Percentiles rank a stretch among this genome's conserved stretches.
These are phyloP conservation scores for Chaetomiaceae sp. DNA, from an alignment of 2,329 filamentous ascomycete genomes.

Conservation along the genomic window DNA sequence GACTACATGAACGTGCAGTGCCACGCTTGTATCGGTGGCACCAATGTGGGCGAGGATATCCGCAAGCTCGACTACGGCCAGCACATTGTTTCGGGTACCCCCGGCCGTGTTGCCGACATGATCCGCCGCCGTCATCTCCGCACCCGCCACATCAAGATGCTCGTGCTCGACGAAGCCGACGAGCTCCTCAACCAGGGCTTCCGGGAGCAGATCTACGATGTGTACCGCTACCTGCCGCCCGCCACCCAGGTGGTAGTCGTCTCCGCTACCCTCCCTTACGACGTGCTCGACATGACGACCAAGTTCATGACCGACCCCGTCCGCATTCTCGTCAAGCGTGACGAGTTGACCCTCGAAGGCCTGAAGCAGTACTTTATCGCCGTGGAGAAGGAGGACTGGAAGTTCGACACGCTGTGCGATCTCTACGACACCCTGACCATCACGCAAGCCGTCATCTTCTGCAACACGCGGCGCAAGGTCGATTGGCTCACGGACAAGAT, in stretches of 20 bases:
- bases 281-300: conserved; percentile 97
- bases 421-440: conserved; percentile 98
- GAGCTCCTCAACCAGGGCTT: conserved; percentile 84
- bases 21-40: conserved; percentile 96
- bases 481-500: conserved; percentile 99
- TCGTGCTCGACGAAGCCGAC: conserved; percentile 57
- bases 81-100: conserved; percentile 95
- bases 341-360: conserved; percentile 94
- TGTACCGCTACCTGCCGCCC: conserved; percentile 93
- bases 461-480: conserved; percentile 97
- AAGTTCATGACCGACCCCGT: conserved; percentile 99
- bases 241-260: conserved; percentile 98
- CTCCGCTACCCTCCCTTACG: conserved; percentile 92
- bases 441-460: conserved; percentile 98
- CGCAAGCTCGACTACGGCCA: conserved; percentile 96
- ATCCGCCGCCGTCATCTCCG: conserved; percentile 53
- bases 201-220: conserved; percentile 97
- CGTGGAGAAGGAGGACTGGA: conserved; percentile 99
- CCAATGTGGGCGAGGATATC: conserved; percentile 96
- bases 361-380: conserved; percentile 99
- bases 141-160: conserved; percentile 60
- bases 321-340: conserved; percentile 95
- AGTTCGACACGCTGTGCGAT: conserved; percentile 97
- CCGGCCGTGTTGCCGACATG: conserved; percentile 78
- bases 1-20: conserved; percentile 99